phyloP scores from a whole-genome alignment of 768 basidiomycete genomes.

The Xanthoconium stramineum region DNA sequence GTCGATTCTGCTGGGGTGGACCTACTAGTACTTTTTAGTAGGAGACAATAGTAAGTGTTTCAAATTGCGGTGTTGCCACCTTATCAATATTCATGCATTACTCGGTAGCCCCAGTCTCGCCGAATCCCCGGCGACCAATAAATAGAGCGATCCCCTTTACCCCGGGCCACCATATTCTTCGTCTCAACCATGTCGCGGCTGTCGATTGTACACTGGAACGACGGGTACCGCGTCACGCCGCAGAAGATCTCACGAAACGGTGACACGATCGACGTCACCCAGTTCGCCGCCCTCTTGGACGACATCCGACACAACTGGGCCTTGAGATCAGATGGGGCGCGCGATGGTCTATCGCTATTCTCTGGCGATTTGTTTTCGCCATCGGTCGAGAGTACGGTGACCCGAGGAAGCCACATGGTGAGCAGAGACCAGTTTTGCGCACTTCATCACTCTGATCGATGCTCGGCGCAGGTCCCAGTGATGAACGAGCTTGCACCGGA shows the following conservation, averaged over 20 bases:
- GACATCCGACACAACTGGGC: conserved; percentile 60
- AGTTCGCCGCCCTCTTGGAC: conserved; percentile 74
- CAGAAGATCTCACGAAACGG: conserved; percentile 58
- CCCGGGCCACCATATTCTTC: not conserved
- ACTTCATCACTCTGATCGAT: not conserved
- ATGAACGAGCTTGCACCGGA: conserved; percentile 81
- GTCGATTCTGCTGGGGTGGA: too few species aligned
- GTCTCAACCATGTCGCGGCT: conserved; percentile 34
- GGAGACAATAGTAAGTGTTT: too few species aligned
- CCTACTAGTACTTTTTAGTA: too few species aligned
- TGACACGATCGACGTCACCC: conserved; percentile 81
- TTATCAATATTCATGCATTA: too few species aligned
- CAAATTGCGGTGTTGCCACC: too few species aligned
- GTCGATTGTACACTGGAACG: conserved; percentile 70
- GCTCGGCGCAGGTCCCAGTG: conserved; percentile 64
- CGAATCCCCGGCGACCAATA: not conserved
- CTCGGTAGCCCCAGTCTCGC: not conserved
- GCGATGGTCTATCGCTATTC: conserved; percentile 78
- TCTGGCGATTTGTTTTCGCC: conserved; percentile 90
- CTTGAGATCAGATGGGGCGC: conserved; percentile 42
- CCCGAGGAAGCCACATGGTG: conserved; percentile 90
- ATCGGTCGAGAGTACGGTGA: conserved; percentile 82
- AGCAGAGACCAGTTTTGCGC: conserved; percentile 7
- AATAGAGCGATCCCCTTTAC: not conserved
- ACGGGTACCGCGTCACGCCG: conserved; percentile 76